A percentile compares a stretch with the other conserved stretches of the same genome.
Conservation (phyloP, 2,329 filamentous ascomycete genomes). For the Aspergillus nomiae region DNA sequence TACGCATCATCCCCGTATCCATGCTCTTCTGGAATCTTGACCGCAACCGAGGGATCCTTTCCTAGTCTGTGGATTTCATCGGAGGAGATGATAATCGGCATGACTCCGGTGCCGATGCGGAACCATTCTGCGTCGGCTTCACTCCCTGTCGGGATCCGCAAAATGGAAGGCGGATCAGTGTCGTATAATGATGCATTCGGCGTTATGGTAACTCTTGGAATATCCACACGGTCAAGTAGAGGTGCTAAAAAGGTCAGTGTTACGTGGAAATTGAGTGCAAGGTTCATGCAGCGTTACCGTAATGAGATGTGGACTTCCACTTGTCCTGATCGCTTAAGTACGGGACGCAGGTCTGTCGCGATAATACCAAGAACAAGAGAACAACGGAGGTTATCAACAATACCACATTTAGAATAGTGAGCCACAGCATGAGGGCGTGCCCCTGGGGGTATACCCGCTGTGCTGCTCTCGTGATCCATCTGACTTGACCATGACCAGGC, state of each 20-base stretch:
- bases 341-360: neutral
- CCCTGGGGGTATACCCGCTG: neutral
- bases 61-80: constrained; percentile 5
- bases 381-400: neutral
- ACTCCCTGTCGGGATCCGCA: neutral
- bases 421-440: neutral
- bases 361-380: neutral
- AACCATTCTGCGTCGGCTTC: constrained; percentile 7
- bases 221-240: constrained; percentile 1
- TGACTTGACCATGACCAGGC: neutral
- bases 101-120: neutral
- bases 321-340: constrained; percentile 5
- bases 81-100: constrained; percentile 5
- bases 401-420: neutral
- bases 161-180: neutral
- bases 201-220: neutral
- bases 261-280: neutral
- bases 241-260: constrained; percentile 1
- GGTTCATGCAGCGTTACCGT: neutral
- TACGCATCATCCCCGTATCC: constrained; percentile 7
- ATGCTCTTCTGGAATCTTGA: neutral
- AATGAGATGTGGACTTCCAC: constrained; percentile 5
- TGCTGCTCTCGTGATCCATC: neutral
- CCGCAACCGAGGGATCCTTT: constrained; percentile 2
- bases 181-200: constrained; percentile 4